Evolutionary conservation across 495 filamentous ascomycete species (phyloP), one percentile per base, ranked within the genome.

Genomic region (Aspergillus sparsus): DNA sequence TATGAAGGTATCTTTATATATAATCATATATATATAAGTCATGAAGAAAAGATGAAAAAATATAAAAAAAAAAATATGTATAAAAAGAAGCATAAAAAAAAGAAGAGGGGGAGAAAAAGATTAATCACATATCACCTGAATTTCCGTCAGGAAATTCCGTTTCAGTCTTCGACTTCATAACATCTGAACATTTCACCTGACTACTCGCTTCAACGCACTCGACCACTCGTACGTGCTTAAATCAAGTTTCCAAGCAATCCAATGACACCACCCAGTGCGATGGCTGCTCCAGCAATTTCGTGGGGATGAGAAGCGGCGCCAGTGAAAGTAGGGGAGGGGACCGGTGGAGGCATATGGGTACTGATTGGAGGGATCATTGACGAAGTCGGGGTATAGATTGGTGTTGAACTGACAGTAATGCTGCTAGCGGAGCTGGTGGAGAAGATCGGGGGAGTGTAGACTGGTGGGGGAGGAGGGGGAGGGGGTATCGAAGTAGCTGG

Each of bases 371-470:
- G 12, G 36, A 49, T 39, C 15, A 27, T 16, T 10, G 49, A 53
- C 31, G 55, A 57, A 8, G 45, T 16, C 13, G 44, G 55, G n/a
- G 58, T 60, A 11, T 33, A 41, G 12, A 60, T 60, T 0, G 58
- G 58, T 3, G 58, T 60, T 18, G 58, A 53, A 11, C 41, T 47
- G 51, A 60, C 9, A 9, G 58, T 60, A 32, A 60, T 54, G 34
- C 58, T 60, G 36, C 58, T 49, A 16, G 58, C 58, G n/a, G 57
- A 59, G 32, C 31, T 52, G 44, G 44, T 7, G 44, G 42, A 16
- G 15, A 33, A 6, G 35, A 41, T 21, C 16, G 31, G 13, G 34
- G 33, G 16, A 18, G 21, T 51, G 34, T 58, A 47, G 44, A 47
- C 44, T 6, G 13, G 27, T 9, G 44, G 10, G 9, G n/a, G 10